Evolutionary conservation across 371 early-diverging fungal species (phyloP), one percentile per base, ranked within the genome.

Genomic region (Mortierella sp.): DNA sequence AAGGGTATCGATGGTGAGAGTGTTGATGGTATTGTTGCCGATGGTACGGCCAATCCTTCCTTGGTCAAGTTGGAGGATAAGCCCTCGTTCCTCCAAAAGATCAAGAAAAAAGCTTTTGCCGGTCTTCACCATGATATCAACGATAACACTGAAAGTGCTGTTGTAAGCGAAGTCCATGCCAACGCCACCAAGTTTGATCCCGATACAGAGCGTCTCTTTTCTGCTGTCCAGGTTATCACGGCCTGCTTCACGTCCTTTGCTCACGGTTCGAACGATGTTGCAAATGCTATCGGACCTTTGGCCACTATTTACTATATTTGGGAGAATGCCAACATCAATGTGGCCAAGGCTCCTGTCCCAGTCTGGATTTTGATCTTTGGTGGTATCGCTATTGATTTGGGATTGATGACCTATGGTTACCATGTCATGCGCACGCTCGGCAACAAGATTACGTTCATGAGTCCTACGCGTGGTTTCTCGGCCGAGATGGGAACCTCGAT

Each of bases 201-300:
- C 71, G 86, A 92, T 58, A 91, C 92, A 26, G 95, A 95, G 77
- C 87, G 87, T 72, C 84, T 95, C 60, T 95, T 89, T 85, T 90
- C 92, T 4, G 91, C 92, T 83, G 84, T 95, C 25, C 95, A 95
- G 81, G 86, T 95, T 62, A 81, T 93, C 61, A 93, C 95, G 11
- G 92, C 94, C 16, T 83, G 87, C 62, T 86, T 93, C 51, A 92
- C 93, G 21, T 94, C 94, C 52, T 94, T 95, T 79, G 86, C 93
- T 55, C 95, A 95, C 81, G 94, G 95, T 61, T 89, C 92, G 58
- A 95, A 95, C 80, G 95, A 95, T 81, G 93, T 95, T 7, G 85
- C 95, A 51, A 95, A 95, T 72, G 94, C 94, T 29, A 86, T 94
- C 30, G 95, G 95, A 29, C 95, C 95, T 21, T 71, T 93, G 15